phyloP scores from a whole-genome alignment of 352 stramenopile species.

The Phytophthora sojae region DNA sequence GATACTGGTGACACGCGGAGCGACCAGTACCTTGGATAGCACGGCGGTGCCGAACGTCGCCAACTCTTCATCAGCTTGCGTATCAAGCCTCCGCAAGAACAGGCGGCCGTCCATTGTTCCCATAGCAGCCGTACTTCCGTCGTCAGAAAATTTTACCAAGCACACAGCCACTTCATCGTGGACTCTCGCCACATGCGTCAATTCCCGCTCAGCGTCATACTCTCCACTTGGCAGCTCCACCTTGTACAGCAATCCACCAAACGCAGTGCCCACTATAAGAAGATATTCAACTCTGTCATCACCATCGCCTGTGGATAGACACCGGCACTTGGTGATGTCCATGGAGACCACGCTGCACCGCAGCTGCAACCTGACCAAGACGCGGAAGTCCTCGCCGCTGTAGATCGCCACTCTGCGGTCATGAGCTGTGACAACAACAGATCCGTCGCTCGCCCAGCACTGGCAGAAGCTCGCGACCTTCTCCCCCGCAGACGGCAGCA shows the following conservation, averaged over 20 bases:
- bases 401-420: constrained; percentile 50
- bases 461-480: constrained; percentile 55
- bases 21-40: constrained; percentile 47
- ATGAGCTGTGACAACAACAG: constrained; percentile 40
- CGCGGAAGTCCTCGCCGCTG: constrained; percentile 23
- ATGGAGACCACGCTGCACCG: constrained; percentile 49
- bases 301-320: background rate
- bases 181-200: constrained; percentile 20
- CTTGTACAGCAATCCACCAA: constrained; percentile 46
- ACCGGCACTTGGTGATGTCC: constrained; percentile 27
- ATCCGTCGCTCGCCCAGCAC: constrained; percentile 51
- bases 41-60: constrained; percentile 34
- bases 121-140: constrained; percentile 42
- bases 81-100: constrained; percentile 42
- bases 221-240: constrained; percentile 14
- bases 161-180: constrained; percentile 47
- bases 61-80: constrained; percentile 1
- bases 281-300: constrained; percentile 5
- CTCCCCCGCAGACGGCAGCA: constrained; percentile 31
- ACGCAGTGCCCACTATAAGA: constrained; percentile 43
- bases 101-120: constrained; percentile 65
- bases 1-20: constrained; percentile 64
- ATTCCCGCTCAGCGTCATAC: background rate
- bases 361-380: constrained; percentile 23
- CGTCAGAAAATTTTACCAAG: constrained; percentile 47